Evolutionary conservation across 1,139 yeast species (phyloP).

Genomic region (Suhomyces maxii): DNA sequence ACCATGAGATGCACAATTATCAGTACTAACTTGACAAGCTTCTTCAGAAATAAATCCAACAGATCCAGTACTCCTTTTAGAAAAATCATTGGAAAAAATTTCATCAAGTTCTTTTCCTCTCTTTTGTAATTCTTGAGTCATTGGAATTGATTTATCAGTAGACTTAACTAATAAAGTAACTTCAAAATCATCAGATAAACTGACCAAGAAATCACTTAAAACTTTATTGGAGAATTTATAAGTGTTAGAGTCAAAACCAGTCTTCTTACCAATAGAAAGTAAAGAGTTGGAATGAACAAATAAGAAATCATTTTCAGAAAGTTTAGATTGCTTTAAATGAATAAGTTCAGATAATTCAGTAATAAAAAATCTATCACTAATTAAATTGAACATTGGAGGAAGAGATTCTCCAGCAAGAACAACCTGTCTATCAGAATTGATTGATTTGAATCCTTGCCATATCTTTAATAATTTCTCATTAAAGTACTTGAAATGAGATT

Average conservation of each 20-base stretch:
- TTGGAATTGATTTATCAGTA: constrained; percentile 4
- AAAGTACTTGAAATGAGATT: constrained; percentile 33
- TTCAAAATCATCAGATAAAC: constrained; percentile 30
- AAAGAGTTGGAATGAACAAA: constrained; percentile 44
- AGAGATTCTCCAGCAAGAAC: constrained; percentile 9
- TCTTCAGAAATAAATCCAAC: constrained; percentile 47
- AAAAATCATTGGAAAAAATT: constrained; percentile 22
- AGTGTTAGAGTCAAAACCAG: constrained; percentile 42
- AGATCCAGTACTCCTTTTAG: constrained; percentile 20
- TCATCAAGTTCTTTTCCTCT: constrained; percentile 20
- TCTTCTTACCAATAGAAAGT: constrained; percentile 39
- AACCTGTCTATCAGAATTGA: constrained; percentile 9
- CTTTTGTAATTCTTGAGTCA: constrained; percentile 5
- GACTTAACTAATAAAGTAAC: constrained; percentile 26
- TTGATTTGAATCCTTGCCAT: constrained; percentile 35
- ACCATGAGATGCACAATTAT: constrained; percentile 66
- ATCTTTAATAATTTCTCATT: constrained; percentile 32
- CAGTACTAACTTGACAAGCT: constrained; percentile 54
- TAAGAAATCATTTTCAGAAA: constrained; percentile 23
- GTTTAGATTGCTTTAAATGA: constrained; percentile 22
- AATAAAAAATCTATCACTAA: constrained; percentile 47
- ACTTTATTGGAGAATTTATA: constrained; percentile 37
- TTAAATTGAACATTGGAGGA: constrained; percentile 20
- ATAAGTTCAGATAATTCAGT: constrained; percentile 50
- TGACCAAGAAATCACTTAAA: constrained; percentile 31